Percentiles rank a stretch among this genome's conserved stretches.
Conservation (phyloP, 2,329 filamentous ascomycete species). For the Sphaceloma murrayae region DNA sequence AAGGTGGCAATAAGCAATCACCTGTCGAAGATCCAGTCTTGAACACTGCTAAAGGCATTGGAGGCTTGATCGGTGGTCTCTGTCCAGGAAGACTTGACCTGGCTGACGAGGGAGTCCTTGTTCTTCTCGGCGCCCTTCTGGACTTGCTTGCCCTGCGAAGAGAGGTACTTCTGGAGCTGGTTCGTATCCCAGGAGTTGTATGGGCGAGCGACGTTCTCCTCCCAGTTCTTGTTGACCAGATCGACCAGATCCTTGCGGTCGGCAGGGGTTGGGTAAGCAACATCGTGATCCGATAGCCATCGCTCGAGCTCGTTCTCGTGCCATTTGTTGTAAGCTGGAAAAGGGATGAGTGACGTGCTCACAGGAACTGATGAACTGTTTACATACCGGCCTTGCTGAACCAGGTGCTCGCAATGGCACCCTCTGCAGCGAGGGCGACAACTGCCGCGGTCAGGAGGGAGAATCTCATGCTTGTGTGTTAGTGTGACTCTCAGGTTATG, state of each 20-base stretch:
- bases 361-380: too few species aligned
- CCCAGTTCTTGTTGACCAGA: slow-evolving; percentile 85
- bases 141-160: slow-evolving; percentile 59
- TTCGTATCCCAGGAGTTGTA: slow-evolving; percentile 68
- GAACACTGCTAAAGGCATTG: slow-evolving; percentile 60
- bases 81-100: slow-evolving; percentile 66
- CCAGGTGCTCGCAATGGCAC: slow-evolving; percentile 67
- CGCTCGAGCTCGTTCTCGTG: slow-evolving; percentile 94
- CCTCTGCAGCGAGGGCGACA: slow-evolving; percentile 61
- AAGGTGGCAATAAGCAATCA: slow-evolving; percentile 29
- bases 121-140: slow-evolving; percentile 57
- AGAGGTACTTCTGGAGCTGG: slow-evolving; percentile 58
- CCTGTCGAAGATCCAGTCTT: slow-evolving; percentile 87
- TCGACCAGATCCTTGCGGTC: slow-evolving; percentile 92
- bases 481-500: slow-evolving; percentile 11
- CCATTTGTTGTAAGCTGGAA: slow-evolving; percentile 98
- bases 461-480: slow-evolving; percentile 59
- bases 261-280: slow-evolving; percentile 80
- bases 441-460: slow-evolving; percentile 57
- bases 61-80: slow-evolving; percentile 70
- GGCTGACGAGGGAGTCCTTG: slow-evolving; percentile 57
- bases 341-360: too few species aligned
- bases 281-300: slow-evolving; percentile 86
- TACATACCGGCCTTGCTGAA: slow-evolving; percentile 81
- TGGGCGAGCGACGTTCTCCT: slow-evolving; percentile 60